phyloP scores from a whole-genome alignment of 257 asterid genomes.

The Lycium ferocissimum region DNA sequence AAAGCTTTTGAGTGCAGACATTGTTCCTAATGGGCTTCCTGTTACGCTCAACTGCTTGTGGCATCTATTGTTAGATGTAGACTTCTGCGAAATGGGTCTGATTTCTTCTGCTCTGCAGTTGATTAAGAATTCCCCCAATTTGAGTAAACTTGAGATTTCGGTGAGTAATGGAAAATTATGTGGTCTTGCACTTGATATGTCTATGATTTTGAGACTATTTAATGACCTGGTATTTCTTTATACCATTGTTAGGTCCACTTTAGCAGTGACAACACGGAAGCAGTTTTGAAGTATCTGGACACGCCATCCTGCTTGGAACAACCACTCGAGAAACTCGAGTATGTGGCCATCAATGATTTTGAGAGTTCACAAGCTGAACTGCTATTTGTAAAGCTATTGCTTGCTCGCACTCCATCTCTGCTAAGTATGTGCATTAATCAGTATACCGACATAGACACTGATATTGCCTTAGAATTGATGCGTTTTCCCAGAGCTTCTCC shows the following conservation, averaged over 20 bases:
- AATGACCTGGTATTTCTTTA: no score
- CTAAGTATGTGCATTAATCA: slow-evolving; percentile 2
- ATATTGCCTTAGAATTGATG: background rate
- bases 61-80: background rate
- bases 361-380: slow-evolving; percentile 5
- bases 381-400: background rate
- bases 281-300: background rate
- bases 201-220: no score
- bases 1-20: background rate
- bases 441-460: no score
- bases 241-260: no score
- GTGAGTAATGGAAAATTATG: no score
- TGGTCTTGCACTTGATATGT: no score
- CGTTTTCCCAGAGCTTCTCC: slow-evolving; percentile 5
- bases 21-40: background rate
- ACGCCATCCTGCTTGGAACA: background rate
- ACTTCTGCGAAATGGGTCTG: background rate
- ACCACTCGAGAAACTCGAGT: background rate
- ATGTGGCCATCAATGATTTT: background rate
- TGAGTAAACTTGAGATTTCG: background rate
- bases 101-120: background rate
- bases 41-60: background rate
- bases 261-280: background rate
- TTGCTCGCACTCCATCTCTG: background rate
- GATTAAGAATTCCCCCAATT: background rate